Conservation (phyloP, 1,139 yeast genomes). For the Blastobotrys illinoisensis region DNA sequence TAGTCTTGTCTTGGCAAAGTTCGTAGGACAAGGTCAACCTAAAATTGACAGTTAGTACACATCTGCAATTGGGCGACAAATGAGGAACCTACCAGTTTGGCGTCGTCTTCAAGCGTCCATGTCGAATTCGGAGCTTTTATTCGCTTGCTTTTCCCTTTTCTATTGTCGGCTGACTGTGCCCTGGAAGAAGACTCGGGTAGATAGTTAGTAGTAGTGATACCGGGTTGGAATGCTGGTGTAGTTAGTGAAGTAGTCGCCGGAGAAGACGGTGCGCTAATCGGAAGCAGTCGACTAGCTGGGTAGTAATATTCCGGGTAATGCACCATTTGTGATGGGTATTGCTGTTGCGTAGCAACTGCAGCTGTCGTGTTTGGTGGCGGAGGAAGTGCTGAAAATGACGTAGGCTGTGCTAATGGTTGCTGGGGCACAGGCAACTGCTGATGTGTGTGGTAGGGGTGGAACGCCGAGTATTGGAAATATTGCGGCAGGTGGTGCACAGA, state of each 20-base stretch:
- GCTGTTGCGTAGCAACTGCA: not conserved
- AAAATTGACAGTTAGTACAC: not conserved
- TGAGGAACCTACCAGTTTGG: slow-evolving; percentile 20
- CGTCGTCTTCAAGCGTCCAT: slow-evolving; percentile 33
- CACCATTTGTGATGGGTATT: not conserved
- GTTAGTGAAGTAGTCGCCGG: not conserved
- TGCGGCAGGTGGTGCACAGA: not conserved
- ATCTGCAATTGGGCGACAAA: no score
- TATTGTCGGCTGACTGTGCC: not conserved
- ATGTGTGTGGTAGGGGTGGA: not conserved
- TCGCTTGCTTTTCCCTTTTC: slow-evolving; percentile 19
- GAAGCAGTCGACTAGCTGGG: not conserved
- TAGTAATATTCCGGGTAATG: not conserved
- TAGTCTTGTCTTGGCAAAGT: slow-evolving; percentile 34
- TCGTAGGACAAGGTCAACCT: slow-evolving; percentile 30
- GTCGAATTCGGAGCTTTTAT: slow-evolving; percentile 31
- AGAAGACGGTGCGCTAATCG: not conserved
- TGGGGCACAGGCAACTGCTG: not conserved
- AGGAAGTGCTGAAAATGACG: not conserved
- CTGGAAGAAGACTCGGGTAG: not conserved
- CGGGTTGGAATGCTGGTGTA: not conserved
- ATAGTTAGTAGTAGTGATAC: not conserved
- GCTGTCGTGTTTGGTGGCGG: not conserved
- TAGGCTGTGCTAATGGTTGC: not conserved
- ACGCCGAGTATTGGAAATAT: not conserved